Evolutionary conservation across 306 rosid genomes (phyloP), one percentile per base, ranked within the genome.

Genomic region (Chamaecrista fasciculata): DNA sequence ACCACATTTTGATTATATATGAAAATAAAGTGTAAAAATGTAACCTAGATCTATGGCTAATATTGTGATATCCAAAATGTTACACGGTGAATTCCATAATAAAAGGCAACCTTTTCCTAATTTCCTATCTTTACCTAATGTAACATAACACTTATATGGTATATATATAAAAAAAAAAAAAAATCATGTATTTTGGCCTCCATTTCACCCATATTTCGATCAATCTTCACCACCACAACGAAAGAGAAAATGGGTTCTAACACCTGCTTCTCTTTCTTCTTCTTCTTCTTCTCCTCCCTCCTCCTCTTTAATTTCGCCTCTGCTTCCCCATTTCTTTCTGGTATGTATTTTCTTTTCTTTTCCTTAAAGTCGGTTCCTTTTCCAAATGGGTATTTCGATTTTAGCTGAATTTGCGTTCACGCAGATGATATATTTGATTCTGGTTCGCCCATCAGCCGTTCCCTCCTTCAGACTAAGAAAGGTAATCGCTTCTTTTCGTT

Each of bases 381-480:
- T 67, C 36, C 42, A 62, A 55, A 34, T 15, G 20, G 10, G n/a
- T n/a, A n/a, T n/a, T n/a, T n/a, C n/a, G n/a, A 72, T 78, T 28
- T 23, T 23, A n/a, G 6, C 36, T 61, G 2, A 40, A 1, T 65
- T 46, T 14, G 2, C 59, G 9, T 74, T 72, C 47, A 10, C n/a
- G n/a, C 80, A 91, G 98, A 88, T 78, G 71, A 59, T 10, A 57
- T 82, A 36, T 85, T 89, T 61, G 76, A 56, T 0, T 46, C 83
- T 10, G 81, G 53, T 53, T 62, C 19, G 72, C 63, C 78, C 29
- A 64, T 60, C 0, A 79, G 86, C 5, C 97, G 97, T 62, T 76
- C 89, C 73, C 99, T 94, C 62, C 92, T 94, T 44, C 97, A 94
- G 73, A 76, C 85, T 66, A 75, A 68, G 81, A 83, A 84, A 79